Conservation (phyloP, 305 asterid genomes). For the Coffea humblotiana region DNA sequence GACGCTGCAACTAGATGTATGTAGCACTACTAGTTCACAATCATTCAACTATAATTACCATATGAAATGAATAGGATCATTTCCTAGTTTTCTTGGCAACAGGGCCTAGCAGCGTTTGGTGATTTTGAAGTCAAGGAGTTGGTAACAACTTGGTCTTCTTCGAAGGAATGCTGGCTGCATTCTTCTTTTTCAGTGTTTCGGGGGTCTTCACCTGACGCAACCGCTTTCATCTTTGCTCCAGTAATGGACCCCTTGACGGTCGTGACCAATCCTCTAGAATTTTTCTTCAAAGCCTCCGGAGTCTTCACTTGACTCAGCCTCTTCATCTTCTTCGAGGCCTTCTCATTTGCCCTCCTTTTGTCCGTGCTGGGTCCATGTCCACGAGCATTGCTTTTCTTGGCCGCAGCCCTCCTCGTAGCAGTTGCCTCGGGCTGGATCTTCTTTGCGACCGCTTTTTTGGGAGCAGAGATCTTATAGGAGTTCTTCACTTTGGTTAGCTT, state of each 20-base stretch:
- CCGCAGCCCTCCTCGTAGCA: too few species aligned
- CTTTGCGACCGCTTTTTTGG: conserved; percentile 17
- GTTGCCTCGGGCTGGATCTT: neutral
- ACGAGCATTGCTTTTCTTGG: too few species aligned
- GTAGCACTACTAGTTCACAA: too few species aligned
- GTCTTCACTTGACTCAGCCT: conserved; percentile 26
- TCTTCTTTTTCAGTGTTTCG: conserved; percentile 39
- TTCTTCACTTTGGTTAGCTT: conserved; percentile 43
- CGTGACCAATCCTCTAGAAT: neutral
- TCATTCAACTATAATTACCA: too few species aligned
- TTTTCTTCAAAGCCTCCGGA: conserved; percentile 25
- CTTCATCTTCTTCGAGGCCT: conserved; percentile 31
- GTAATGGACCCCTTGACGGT: neutral
- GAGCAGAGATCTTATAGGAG: conserved; percentile 36
- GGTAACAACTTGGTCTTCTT: neutral
- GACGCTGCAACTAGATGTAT: too few species aligned
- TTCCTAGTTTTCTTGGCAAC: conserved; percentile 34
- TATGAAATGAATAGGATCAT: neutral
- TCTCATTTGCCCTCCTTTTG: conserved; percentile 25
- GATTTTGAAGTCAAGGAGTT: neutral
- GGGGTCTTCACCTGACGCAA: conserved; percentile 50
- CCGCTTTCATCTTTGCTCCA: conserved; percentile 37
- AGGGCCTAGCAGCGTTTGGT: neutral
- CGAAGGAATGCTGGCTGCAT: too few species aligned
- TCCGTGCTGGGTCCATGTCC: neutral